These are phyloP conservation scores for Populus simonii DNA, from an alignment of 345 rosid genomes.

Conservation along the genomic window DNA sequence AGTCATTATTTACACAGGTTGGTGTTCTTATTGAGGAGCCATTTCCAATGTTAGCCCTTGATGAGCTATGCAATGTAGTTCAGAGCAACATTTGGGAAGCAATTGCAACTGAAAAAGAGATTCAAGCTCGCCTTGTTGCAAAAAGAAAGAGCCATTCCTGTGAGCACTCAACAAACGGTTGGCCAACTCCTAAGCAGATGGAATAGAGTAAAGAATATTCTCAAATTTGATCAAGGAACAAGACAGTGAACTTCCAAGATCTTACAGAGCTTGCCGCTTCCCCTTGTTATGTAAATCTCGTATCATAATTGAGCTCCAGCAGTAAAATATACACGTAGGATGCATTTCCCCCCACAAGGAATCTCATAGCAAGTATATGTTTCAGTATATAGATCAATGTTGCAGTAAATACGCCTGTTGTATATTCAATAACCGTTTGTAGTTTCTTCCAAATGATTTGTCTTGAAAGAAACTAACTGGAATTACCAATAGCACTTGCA, in stretches of 20 bases:
- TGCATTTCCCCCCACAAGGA: neutral
- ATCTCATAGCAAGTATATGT: neutral
- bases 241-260: neutral
- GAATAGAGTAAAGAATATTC: neutral
- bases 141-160: conserved; percentile 43
- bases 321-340: neutral
- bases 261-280: neutral
- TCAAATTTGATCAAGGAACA: neutral
- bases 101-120: conserved; percentile 46
- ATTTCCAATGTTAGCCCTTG: conserved; percentile 87
- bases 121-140: conserved; percentile 42
- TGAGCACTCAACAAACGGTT: conserved; percentile 64
- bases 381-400: neutral
- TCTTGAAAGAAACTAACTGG: neutral
- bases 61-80: conserved; percentile 61
- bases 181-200: conserved; percentile 42
- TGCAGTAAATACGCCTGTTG: neutral
- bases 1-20: conserved; percentile 44
- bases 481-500: neutral
- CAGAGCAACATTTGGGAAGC: conserved; percentile 59
- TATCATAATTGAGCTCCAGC: neutral
- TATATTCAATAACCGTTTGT: neutral
- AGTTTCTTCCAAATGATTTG: neutral
- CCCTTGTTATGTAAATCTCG: neutral
- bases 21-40: conserved; percentile 98